Conservation (phyloP, 345 rosid species). For the Camelina hispida region DNA sequence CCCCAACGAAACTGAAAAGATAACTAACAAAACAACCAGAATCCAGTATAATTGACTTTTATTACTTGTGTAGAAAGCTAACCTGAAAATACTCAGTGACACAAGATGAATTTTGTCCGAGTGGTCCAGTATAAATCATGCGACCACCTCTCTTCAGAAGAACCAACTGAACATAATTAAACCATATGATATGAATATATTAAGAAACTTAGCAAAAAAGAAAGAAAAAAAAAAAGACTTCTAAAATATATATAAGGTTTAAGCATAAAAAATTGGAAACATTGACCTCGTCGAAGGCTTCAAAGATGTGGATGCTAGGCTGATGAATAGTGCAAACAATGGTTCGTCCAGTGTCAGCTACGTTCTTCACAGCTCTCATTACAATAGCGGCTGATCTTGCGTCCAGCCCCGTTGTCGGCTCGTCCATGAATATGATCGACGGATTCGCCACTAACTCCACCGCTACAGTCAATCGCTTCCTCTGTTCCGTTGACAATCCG, state of each 20-base stretch:
- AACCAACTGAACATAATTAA: conserved; percentile 54
- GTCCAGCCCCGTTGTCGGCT: conserved; percentile 86
- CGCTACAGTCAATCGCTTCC: conserved; percentile 75
- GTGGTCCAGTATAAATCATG: conserved; percentile 67
- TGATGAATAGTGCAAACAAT: conserved; percentile 87
- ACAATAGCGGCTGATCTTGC: conserved; percentile 90
- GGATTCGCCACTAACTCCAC: conserved; percentile 90
- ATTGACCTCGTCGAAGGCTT: conserved; percentile 76
- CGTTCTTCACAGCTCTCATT: conserved; percentile 81
- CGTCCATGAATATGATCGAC: conserved; percentile 84
- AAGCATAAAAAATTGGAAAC: no score
- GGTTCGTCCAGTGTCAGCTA: conserved; percentile 79
- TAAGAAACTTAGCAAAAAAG: not conserved
- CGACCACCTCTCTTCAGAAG: conserved; percentile 76
- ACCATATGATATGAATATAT: not conserved
- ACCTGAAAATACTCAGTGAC: conserved; percentile 81
- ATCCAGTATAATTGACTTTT: not conserved
- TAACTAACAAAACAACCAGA: not conserved
- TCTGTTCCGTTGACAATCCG: conserved; percentile 83
- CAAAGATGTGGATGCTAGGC: conserved; percentile 85
- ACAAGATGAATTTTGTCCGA: conserved; percentile 63
- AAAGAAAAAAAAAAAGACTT: no score
- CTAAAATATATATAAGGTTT: no score
- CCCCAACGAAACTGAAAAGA: not conserved
- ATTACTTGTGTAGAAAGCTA: conserved; percentile 31